Conservation (phyloP, 2,329 filamentous ascomycete species). For the Stachybotrys elegans region DNA sequence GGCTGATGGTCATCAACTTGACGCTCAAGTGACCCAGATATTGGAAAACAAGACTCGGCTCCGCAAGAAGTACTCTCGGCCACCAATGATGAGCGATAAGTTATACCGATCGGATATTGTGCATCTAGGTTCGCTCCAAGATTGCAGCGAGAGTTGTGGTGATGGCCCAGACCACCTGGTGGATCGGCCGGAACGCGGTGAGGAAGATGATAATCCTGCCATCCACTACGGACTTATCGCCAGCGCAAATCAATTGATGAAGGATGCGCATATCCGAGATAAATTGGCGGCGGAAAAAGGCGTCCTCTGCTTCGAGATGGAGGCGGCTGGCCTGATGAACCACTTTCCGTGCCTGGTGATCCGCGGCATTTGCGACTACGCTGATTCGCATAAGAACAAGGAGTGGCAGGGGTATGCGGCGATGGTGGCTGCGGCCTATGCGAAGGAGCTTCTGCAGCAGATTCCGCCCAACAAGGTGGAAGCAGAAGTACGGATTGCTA, state of each 20-base stretch:
- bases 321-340: conserved; percentile 16
- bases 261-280: conserved; percentile 10
- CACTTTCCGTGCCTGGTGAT: conserved; percentile 25
- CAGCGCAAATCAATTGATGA: conserved; percentile 11
- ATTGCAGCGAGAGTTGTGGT: conserved; percentile 4
- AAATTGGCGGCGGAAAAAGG: conserved; percentile 1
- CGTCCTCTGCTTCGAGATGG: conserved; percentile 8
- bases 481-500: neutral
- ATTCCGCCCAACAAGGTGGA: conserved; percentile 3
- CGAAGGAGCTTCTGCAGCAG: conserved; percentile 11
- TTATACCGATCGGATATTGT: conserved; percentile 6
- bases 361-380: conserved; percentile 31
- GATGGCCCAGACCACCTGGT: conserved; percentile 2
- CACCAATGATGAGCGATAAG: neutral
- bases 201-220: conserved; percentile 4
- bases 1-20: conserved; percentile 1
- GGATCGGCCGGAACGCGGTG: neutral
- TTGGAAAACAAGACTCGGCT: neutral
- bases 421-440: conserved; percentile 18
- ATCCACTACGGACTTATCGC: conserved; percentile 10
- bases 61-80: neutral
- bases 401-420: conserved; percentile 28
- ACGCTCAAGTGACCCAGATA: neutral
- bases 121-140: conserved; percentile 1
- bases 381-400: conserved; percentile 24